Evolutionary conservation across 352 stramenopile genomes (phyloP).

Genomic region (Pythium phragmiticola): DNA sequence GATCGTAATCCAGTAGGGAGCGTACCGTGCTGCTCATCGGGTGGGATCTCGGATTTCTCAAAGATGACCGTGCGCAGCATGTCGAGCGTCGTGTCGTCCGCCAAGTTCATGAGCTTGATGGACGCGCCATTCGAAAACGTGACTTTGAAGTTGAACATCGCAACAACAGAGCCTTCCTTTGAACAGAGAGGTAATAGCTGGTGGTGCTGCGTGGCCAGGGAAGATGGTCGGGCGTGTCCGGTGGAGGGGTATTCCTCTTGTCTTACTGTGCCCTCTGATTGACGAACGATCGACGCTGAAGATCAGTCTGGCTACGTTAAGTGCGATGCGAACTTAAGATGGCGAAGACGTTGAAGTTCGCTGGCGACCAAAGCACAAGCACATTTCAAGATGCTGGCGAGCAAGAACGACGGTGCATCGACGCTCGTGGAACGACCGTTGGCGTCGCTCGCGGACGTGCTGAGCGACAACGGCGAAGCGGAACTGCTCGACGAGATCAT

Average conservation of each 20-base stretch:
- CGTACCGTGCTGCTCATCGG: slow-evolving; percentile 66
- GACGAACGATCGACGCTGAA: background rate
- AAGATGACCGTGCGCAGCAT: slow-evolving; percentile 48
- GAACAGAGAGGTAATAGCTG: background rate
- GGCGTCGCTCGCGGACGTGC: background rate
- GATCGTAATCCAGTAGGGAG: background rate
- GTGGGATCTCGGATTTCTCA: slow-evolving; percentile 54
- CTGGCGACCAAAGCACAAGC: background rate
- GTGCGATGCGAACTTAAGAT: background rate
- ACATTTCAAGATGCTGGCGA: background rate
- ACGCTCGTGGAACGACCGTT: background rate
- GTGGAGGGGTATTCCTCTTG: too few relatives aligned
- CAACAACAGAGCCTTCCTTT: background rate
- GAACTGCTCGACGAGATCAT: background rate
- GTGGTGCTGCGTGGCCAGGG: too few relatives aligned
- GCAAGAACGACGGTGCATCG: background rate
- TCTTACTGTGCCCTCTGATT: background rate
- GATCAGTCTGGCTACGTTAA: background rate
- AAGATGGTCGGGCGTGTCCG: background rate
- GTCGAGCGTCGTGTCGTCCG: slow-evolving; percentile 62
- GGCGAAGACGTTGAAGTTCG: background rate
- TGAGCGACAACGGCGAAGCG: background rate
- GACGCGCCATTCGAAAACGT: slow-evolving; percentile 73
- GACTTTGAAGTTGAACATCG: slow-evolving; percentile 60
- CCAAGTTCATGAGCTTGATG: slow-evolving; percentile 64